phyloP scores from a whole-genome alignment of 2,329 filamentous ascomycete species.

The Monilinia polystroma region DNA sequence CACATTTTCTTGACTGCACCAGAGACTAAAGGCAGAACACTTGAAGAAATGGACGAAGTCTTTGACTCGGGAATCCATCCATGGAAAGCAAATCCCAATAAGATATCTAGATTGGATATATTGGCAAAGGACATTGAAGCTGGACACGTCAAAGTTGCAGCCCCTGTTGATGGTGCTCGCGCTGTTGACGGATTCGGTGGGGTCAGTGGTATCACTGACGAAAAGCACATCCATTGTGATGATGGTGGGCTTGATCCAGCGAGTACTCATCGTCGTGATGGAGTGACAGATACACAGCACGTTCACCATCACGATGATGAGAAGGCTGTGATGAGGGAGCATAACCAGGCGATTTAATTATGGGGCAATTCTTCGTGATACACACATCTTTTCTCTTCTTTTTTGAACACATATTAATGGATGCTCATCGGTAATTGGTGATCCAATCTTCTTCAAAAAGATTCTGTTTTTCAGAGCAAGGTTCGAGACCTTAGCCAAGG shows the following conservation, averaged over 20 bases:
- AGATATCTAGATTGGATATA: conserved; percentile 48
- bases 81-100: conserved; percentile 52
- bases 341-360: not conserved
- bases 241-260: not conserved
- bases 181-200: not conserved
- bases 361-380: conserved; percentile 1
- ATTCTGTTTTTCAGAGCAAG: not conserved
- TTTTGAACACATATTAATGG: not conserved
- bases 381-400: not conserved
- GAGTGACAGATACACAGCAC: not conserved
- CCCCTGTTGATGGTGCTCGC: conserved; percentile 23
- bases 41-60: conserved; percentile 75
- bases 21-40: conserved; percentile 69
- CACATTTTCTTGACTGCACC: conserved; percentile 58
- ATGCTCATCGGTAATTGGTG: conserved; percentile 1
- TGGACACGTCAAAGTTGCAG: conserved; percentile 35
- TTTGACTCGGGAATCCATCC: conserved; percentile 60
- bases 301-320: not conserved
- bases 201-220: not conserved
- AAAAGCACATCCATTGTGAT: conserved; percentile 5
- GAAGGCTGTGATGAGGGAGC: conserved; percentile 3
- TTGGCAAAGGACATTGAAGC: conserved; percentile 50
- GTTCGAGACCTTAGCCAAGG: not conserved
- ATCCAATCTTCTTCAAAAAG: conserved; percentile 3
- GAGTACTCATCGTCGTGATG: not conserved